Percentiles rank a stretch among this genome's conserved stretches.
Evolutionary conservation across 306 rosid genomes (phyloP).

Genomic region (Cyamopsis tetragonoloba): DNA sequence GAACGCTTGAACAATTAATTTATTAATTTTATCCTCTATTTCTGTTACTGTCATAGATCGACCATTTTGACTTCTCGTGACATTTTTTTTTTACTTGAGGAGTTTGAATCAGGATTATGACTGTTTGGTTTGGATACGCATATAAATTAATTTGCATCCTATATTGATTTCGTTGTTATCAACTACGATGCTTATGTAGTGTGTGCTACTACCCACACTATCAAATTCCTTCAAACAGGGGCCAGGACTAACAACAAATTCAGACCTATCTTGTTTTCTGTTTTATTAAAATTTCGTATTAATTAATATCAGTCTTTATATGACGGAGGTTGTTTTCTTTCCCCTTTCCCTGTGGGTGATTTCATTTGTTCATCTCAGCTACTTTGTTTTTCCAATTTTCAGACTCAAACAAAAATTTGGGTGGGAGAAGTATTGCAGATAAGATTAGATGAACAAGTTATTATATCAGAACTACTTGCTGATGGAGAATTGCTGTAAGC

Average conservation of each 20-base stretch:
- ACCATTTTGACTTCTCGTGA: not conserved
- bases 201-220: too few species aligned
- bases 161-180: not conserved
- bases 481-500: constrained; percentile 57
- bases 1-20: not conserved
- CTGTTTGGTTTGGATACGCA: not conserved
- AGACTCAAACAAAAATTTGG: constrained; percentile 60
- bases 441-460: constrained; percentile 37
- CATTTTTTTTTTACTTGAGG: not conserved
- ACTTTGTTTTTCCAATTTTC: constrained; percentile 21
- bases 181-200: too few species aligned
- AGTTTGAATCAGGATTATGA: not conserved
- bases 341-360: not conserved
- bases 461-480: constrained; percentile 46
- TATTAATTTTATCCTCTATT: not conserved
- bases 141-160: not conserved
- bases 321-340: not conserved
- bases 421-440: constrained; percentile 52
- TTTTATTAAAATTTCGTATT: too few species aligned
- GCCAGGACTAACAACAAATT: too few species aligned
- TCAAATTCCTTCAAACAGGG: too few species aligned
- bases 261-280: too few species aligned
- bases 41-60: not conserved
- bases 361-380: not conserved
- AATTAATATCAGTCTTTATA: not conserved